Conservation (phyloP, 305 asterid species). For the Solanum hybrid region DNA sequence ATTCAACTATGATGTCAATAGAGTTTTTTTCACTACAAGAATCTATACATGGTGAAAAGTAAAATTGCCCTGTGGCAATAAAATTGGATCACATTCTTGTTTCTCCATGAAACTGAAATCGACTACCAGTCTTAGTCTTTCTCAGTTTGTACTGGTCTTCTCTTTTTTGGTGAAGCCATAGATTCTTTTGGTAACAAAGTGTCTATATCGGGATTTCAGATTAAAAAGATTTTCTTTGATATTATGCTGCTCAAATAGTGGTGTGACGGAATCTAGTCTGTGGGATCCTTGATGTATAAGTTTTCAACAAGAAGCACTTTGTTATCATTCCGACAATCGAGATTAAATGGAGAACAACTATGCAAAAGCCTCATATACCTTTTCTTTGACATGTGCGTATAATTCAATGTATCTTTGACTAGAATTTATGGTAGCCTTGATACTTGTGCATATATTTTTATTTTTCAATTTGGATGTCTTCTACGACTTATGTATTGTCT, state of each 20-base stretch:
- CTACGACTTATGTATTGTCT: background rate
- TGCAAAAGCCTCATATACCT: background rate
- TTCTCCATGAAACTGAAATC: background rate
- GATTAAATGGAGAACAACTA: background rate
- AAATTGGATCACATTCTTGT: background rate
- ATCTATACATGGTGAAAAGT: background rate
- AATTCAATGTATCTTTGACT: background rate
- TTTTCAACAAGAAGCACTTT: background rate
- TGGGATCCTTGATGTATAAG: background rate
- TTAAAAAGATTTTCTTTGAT: background rate
- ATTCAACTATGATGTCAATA: conserved; percentile 2
- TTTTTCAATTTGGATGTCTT: background rate
- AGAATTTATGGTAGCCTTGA: background rate
- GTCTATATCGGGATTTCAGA: background rate
- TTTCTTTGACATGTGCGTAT: background rate
- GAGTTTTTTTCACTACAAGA: background rate
- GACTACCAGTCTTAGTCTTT: background rate
- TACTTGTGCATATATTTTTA: background rate
- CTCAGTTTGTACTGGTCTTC: background rate
- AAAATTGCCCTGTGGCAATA: background rate
- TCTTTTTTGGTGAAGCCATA: background rate
- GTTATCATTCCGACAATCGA: background rate
- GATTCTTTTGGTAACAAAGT: background rate
- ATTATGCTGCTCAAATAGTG: background rate
- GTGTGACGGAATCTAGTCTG: background rate